A percentile compares a stretch with the other conserved stretches of the same genome.
phyloP scores from a whole-genome alignment of 352 stramenopile species.

The Phytopythium aichiense region DNA sequence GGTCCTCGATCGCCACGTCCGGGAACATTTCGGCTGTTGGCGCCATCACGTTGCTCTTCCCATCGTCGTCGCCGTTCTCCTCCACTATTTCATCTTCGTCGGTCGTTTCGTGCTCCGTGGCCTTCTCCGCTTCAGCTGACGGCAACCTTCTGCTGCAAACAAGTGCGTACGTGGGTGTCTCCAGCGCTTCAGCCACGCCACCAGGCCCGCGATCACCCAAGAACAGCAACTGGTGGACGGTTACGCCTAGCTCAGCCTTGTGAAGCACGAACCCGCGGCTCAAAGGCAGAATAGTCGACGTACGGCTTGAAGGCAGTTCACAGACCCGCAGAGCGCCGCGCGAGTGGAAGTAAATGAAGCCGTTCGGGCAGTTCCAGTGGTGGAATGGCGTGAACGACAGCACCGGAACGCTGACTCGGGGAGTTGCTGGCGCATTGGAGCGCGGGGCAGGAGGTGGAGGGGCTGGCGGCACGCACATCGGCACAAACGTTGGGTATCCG shows the following conservation, averaged over 20 bases:
- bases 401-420: conserved; percentile 65
- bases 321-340: conserved; percentile 73
- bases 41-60: conserved; percentile 69
- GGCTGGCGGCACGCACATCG: conserved; percentile 55
- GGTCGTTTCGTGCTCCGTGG: conserved; percentile 34
- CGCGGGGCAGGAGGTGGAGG: conserved; percentile 11
- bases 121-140: conserved; percentile 48
- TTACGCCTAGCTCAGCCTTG: conserved; percentile 70
- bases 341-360: conserved; percentile 88
- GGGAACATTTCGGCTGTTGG: conserved; percentile 78
- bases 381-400: conserved; percentile 86
- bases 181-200: conserved; percentile 71
- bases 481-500: conserved; percentile 58
- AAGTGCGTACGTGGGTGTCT: conserved; percentile 75
- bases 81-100: conserved; percentile 40
- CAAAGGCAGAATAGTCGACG: conserved; percentile 58
- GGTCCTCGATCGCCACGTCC: conserved; percentile 53
- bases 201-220: conserved; percentile 69
- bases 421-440: conserved; percentile 15
- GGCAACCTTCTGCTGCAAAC: conserved; percentile 63
- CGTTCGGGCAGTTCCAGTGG: conserved; percentile 85
- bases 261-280: conserved; percentile 76
- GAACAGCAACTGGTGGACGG: conserved; percentile 80
- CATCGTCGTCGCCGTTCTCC: conserved; percentile 42
- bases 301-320: conserved; percentile 73